Base-by-base conservation (phyloP, 2,329 filamentous ascomycete genomes). In the Paraconiothyrium brasiliense region DNA sequence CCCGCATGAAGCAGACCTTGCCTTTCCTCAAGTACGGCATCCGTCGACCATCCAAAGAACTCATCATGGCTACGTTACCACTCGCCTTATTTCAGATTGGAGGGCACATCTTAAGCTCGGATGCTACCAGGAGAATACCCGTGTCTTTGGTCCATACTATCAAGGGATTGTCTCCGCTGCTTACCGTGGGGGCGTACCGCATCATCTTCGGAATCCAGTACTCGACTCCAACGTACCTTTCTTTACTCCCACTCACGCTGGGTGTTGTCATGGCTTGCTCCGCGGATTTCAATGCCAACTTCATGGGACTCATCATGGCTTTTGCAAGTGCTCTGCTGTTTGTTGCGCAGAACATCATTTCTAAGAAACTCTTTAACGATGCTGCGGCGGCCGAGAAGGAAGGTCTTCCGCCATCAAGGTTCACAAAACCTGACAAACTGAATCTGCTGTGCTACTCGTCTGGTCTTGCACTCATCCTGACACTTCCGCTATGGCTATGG, bases 361-460 rank as follows among this genome's bases (percentile, higher is more conserved):
- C 94, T 22, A 99, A 99, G 80, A 92, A 93, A 67, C 88, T 99
- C 10, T 99, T 99, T 84, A 99, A 97, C 78, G 94, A 97, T 75
- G 93, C 92, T 7, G 90, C 93, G 7, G 89, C 89, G 61, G 92
- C 92, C 2, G 94, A 97, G 79, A 88, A 89, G 8, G 92, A 97
- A 57, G 81, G 83, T 2, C 78, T 84, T 37, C 84, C 86, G 0
- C 75, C 74, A 3, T 80, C 84, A 13, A 86, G 86, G 58, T 86
- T 88, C 47, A 89, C 89, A 64, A 98, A 97, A 80, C 86, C 97
- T 20, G 95, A 99, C 81, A 99, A 99, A 81, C 87, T 99, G 44
- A 99, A 99, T 75, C 84, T 99, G 20, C 85, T 99, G 3, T 98
- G 92, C 83, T 99, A 99, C 77, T 98, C 94, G n/a, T 97, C 94